Conservation (phyloP, 1,284 basidiomycete genomes). For the Pyrrhoderma lamaoense region DNA sequence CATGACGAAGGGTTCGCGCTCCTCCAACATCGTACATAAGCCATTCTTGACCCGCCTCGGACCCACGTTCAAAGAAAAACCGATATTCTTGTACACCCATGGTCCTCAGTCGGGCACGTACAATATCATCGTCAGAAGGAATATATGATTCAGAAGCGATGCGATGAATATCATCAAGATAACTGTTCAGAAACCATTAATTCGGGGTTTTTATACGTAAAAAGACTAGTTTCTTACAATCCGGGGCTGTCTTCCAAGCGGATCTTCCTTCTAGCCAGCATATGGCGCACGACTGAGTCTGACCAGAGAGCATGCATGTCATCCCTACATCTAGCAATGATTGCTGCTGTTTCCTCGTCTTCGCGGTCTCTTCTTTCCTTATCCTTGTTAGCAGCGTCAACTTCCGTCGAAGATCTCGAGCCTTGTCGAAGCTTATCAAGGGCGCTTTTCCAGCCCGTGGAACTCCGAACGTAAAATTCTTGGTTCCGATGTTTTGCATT, state of each 20-base stretch:
- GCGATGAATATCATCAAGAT: constrained; percentile 62
- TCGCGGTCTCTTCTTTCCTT: constrained; percentile 31
- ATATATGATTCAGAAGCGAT: constrained; percentile 55
- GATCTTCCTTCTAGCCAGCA: constrained; percentile 54
- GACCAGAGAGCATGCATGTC: constrained; percentile 62
- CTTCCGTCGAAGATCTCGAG: constrained; percentile 31
- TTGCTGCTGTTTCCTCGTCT: constrained; percentile 55
- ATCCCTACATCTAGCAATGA: constrained; percentile 44
- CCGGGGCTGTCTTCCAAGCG: constrained; percentile 64
- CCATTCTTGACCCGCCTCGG: constrained; percentile 70
- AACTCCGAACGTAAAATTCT: constrained; percentile 63
- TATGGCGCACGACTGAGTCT: constrained; percentile 49
- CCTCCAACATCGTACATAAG: constrained; percentile 75
- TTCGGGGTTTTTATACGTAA: not conserved
- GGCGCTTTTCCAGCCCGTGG: constrained; percentile 55
- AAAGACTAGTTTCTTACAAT: constrained; percentile 43
- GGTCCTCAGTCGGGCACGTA: constrained; percentile 31
- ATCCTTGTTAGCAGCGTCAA: constrained; percentile 21
- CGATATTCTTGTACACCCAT: constrained; percentile 68
- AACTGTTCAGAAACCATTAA: constrained; percentile 23
- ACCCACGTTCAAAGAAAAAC: constrained; percentile 67
- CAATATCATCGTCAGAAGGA: constrained; percentile 55
- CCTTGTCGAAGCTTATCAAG: constrained; percentile 43
- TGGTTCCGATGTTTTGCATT: constrained; percentile 39
- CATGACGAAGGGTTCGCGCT: constrained; percentile 48